Percentiles rank a stretch among this genome's conserved stretches.
Conservation (phyloP, 495 filamentous ascomycete genomes). For the Sporormia fimetaria region DNA sequence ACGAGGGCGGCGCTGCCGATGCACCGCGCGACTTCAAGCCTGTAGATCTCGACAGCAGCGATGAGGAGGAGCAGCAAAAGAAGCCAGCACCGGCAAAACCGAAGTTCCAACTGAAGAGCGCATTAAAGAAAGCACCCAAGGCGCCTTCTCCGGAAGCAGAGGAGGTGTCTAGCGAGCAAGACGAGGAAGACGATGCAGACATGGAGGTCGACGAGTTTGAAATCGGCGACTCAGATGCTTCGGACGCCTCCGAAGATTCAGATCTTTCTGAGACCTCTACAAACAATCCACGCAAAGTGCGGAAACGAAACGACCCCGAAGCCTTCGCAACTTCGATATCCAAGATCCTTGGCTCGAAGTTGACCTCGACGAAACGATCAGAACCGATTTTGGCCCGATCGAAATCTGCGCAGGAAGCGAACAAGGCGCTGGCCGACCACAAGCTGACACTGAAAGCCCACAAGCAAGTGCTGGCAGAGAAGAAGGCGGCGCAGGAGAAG, state of each 20-base stretch:
- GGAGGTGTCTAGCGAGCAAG: slow-evolving; percentile 31
- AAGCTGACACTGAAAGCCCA: slow-evolving; percentile 73
- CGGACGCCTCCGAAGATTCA: slow-evolving; percentile 27
- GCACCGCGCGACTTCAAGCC: slow-evolving; percentile 41
- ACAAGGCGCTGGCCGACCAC: slow-evolving; percentile 53
- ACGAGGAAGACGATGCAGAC: slow-evolving; percentile 21
- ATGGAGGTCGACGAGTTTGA: slow-evolving; percentile 3
- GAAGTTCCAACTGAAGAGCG: slow-evolving; percentile 20
- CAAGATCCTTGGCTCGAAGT: slow-evolving; percentile 79
- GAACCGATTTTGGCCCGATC: slow-evolving; percentile 85
- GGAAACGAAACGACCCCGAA: slow-evolving; percentile 78
- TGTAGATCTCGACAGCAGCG: slow-evolving; percentile 46
- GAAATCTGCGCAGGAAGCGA: slow-evolving; percentile 52
- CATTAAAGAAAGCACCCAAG: slow-evolving; percentile 25
- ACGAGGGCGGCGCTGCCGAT: slow-evolving; percentile 39
- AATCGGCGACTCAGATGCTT: slow-evolving; percentile 5
- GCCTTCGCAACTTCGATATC: slow-evolving; percentile 85
- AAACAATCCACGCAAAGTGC: slow-evolving; percentile 29
- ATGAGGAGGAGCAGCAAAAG: slow-evolving; percentile 37
- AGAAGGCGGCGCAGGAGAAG: slow-evolving; percentile 68
- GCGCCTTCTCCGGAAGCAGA: slow-evolving; percentile 28
- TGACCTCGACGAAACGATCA: slow-evolving; percentile 62
- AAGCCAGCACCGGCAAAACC: slow-evolving; percentile 32
- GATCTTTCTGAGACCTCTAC: slow-evolving; percentile 25
- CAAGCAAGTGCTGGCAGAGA: slow-evolving; percentile 66